These are phyloP conservation scores for Hypoxylon rubiginosum DNA, from an alignment of 2,329 filamentous ascomycete species.

Conservation along the genomic window DNA sequence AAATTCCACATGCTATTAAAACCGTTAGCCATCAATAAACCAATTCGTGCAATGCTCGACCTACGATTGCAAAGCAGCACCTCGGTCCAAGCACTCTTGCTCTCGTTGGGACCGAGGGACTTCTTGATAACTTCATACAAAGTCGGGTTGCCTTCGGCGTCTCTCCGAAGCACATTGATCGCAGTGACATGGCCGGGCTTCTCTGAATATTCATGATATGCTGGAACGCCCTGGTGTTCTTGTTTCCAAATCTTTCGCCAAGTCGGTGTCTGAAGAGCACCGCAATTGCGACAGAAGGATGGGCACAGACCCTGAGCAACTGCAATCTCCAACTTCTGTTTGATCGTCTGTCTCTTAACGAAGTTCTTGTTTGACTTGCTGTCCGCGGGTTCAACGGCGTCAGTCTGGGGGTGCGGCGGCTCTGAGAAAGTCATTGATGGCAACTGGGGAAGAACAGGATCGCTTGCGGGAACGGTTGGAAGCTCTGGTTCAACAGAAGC, in stretches of 20 bases:
- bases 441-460: constrained; percentile 56
- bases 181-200: constrained; percentile 81
- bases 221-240: constrained; percentile 76
- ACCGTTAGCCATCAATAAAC: constrained; percentile 47
- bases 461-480: constrained; percentile 60
- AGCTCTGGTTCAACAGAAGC: constrained; percentile 52
- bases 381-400: constrained; percentile 53
- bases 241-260: constrained; percentile 96
- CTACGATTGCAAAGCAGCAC: constrained; percentile 89
- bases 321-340: constrained; percentile 70
- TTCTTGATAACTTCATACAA: constrained; percentile 86
- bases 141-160: constrained; percentile 72
- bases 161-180: constrained; percentile 75
- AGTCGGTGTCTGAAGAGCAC: constrained; percentile 93
- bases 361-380: constrained; percentile 71
- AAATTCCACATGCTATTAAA: constrained; percentile 83
- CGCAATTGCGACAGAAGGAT: constrained; percentile 91
- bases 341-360: constrained; percentile 73
- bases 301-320: constrained; percentile 88
- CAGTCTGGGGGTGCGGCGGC: constrained; percentile 60
- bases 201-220: constrained; percentile 77
- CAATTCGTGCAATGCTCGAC: constrained; percentile 52
- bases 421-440: constrained; percentile 55
- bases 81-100: constrained; percentile 77
- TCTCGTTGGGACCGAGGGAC: constrained; percentile 70